These are phyloP conservation scores for Stagonosporopsis rhizophila DNA, from an alignment of 2,329 filamentous ascomycete species.

Conservation along the genomic window DNA sequence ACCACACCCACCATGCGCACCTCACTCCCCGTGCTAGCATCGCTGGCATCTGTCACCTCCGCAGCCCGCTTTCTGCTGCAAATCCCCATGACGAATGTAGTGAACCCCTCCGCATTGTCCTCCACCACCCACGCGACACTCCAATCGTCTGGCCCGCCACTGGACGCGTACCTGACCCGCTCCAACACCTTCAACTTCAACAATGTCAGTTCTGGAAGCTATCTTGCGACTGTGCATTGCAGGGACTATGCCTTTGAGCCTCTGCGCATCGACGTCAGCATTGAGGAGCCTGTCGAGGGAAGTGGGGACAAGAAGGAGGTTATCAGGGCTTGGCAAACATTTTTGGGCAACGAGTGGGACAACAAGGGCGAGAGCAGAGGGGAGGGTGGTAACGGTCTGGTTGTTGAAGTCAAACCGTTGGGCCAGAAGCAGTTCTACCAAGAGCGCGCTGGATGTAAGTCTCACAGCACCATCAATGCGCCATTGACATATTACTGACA, in stretches of 20 bases:
- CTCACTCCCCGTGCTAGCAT: constrained; percentile 52
- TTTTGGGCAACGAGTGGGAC: constrained; percentile 85
- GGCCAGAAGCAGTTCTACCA: constrained; percentile 77
- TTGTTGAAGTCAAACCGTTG: constrained; percentile 67
- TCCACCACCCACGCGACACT: constrained; percentile 70
- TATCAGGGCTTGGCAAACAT: constrained; percentile 81
- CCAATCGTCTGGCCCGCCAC: constrained; percentile 60
- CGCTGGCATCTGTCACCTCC: constrained; percentile 48
- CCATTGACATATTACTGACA: constrained; percentile 25
- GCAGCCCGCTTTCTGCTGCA: constrained; percentile 60
- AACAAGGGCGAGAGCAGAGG: constrained; percentile 75
- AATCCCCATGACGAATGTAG: constrained; percentile 55
- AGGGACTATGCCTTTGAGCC: constrained; percentile 78
- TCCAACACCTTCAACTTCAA: constrained; percentile 77
- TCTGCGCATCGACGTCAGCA: constrained; percentile 75
- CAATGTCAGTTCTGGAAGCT: constrained; percentile 74
- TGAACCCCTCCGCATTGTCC: constrained; percentile 57
- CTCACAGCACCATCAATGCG: background rate
- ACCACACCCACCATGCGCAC: constrained; percentile 33
- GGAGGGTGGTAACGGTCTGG: constrained; percentile 54
- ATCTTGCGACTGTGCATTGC: constrained; percentile 82
- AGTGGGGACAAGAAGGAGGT: constrained; percentile 49
- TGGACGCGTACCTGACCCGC: constrained; percentile 69
- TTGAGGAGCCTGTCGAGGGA: constrained; percentile 37
- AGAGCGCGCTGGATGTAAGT: constrained; percentile 77